Evolutionary conservation across 2,329 filamentous ascomycete genomes (phyloP), one percentile per base, ranked within the genome.

Genomic region (Exutisphaerella laricina): DNA sequence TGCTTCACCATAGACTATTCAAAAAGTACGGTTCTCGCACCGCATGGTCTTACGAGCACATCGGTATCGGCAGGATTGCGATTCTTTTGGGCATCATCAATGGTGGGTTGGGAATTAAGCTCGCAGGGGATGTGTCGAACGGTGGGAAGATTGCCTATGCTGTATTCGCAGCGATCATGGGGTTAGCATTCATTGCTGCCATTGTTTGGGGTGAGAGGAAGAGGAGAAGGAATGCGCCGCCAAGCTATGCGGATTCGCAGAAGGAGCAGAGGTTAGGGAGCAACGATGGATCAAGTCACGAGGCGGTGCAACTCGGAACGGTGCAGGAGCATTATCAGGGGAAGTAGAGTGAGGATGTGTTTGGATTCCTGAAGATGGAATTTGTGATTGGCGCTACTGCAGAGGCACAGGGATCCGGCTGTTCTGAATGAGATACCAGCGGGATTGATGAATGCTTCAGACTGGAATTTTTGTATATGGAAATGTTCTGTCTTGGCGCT

Each of bases 31-130:
- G 66, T 4, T 58, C 58, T 8, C 70, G 71, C 22, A 71, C 70
- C 1, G 51, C 66, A 4, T 73, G 69, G 59, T 73, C 71, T 0
- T 65, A 70, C 44, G 58, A 60, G 5, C 60, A 62, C 45, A 36
- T 60, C 35, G 50, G 50, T 23, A 40, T 59, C 16, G 60, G 60
- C n/a, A 53, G 60, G 10, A 46, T 55, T 26, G 64, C 72, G 14
- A 68, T 79, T 10, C 61, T 70, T 0, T 59, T 78, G 1, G 76
- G 72, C 2, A 72, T 78, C 33, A 66, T 79, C 56, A 79, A 78
- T 51, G 76, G 73, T 14, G 75, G 75, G 1, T 58, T 78, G 1
- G 76, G 76, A 0, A 67, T 78, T 29, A 59, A 63, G 44, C 61
- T 76, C 13, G 70, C 72, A 2, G 65, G 69, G 12, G 50, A 44